phyloP scores from a whole-genome alignment of 108 stramenopile genomes.

The Pseudonitzschia multistriata region DNA sequence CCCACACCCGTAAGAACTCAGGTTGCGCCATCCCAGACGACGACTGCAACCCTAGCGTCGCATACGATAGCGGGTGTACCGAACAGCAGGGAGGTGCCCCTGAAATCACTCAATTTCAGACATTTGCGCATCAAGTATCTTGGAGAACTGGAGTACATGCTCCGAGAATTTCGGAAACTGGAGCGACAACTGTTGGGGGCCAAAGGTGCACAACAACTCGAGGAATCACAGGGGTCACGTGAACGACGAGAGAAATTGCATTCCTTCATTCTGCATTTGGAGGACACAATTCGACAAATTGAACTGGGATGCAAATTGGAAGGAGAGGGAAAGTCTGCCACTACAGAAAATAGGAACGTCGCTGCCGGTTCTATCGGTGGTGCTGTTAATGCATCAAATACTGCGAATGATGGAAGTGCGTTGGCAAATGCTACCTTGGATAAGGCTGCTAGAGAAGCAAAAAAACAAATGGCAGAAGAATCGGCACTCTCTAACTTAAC shows the following conservation, averaged over 20 bases:
- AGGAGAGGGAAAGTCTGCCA: constrained; percentile 21
- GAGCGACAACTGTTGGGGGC: constrained; percentile 79
- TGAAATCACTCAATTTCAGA: constrained; percentile 53
- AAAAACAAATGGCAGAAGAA: constrained; percentile 36
- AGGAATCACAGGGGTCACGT: constrained; percentile 65
- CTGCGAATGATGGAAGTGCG: constrained; percentile 6
- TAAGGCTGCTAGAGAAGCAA: constrained; percentile 9
- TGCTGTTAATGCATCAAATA: neutral
- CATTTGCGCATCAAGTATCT: constrained; percentile 67
- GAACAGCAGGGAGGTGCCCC: constrained; percentile 16
- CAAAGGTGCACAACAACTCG: constrained; percentile 38
- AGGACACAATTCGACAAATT: constrained; percentile 79
- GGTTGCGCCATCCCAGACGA: neutral
- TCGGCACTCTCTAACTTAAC: constrained; percentile 43
- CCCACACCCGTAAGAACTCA: constrained; percentile 1
- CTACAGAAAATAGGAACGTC: neutral
- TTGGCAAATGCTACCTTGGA: neutral
- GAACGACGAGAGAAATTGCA: constrained; percentile 86
- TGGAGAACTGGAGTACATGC: constrained; percentile 80
- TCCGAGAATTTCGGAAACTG: constrained; percentile 76
- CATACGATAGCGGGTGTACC: constrained; percentile 7
- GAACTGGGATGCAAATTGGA: constrained; percentile 57
- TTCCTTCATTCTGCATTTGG: constrained; percentile 77
- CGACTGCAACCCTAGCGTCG: neutral
- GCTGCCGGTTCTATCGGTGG: no score